These are phyloP conservation scores for Centrapalus pauciflorus DNA, from an alignment of 129 eudicot genomes.

Conservation along the genomic window DNA sequence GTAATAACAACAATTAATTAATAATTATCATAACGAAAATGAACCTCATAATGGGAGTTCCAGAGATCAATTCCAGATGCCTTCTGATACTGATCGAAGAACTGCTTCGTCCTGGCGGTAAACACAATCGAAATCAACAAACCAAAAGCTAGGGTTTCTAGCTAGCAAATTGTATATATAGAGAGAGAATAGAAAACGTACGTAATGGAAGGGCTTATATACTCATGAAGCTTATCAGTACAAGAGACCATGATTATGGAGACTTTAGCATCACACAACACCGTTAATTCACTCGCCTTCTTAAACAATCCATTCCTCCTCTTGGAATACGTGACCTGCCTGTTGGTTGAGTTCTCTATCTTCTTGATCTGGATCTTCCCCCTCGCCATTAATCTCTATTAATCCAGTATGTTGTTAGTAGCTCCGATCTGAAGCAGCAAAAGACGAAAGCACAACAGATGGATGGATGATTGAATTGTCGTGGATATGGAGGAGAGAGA, in stretches of 20 bases:
- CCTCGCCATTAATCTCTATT: constrained; percentile 49
- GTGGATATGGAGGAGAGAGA: constrained; percentile 12
- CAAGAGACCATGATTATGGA: constrained; percentile 71
- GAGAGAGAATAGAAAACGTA: constrained; percentile 12
- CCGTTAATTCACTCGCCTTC: constrained; percentile 68
- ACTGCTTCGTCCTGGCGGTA: constrained; percentile 50
- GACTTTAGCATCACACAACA: constrained; percentile 76
- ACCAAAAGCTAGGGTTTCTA: constrained; percentile 6
- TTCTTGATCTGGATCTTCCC: constrained; percentile 89
- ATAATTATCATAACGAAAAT: no score
- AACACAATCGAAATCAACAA: constrained; percentile 4
- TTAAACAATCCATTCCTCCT: constrained; percentile 67
- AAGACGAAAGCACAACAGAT: not conserved
- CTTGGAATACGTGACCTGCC: constrained; percentile 77
- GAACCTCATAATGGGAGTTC: constrained; percentile 56
- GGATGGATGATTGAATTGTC: constrained; percentile 11
- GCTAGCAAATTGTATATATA: no score
- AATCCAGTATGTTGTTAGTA: not conserved
- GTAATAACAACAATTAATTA: not conserved
- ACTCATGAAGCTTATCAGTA: constrained; percentile 76
- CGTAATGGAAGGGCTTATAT: constrained; percentile 64
- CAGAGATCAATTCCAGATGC: constrained; percentile 54
- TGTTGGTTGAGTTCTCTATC: constrained; percentile 74
- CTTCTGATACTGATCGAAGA: constrained; percentile 65
- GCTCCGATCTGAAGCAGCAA: constrained; percentile 9